Percentiles rank a stretch among this genome's conserved stretches.
Evolutionary conservation across 345 rosid genomes (phyloP).

Genomic region (Melaleuca alternifolia): DNA sequence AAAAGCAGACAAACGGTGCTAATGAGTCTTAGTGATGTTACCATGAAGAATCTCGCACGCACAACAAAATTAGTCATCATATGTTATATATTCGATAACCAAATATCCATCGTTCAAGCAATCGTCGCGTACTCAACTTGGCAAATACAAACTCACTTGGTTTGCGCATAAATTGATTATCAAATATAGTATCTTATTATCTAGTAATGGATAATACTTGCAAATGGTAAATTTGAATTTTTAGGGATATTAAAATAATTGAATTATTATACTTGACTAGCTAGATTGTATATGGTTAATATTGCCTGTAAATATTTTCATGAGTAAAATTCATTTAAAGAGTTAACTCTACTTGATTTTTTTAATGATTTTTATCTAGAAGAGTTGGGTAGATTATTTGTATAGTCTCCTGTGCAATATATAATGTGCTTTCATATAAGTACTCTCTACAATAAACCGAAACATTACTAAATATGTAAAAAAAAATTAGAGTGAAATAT

Average conservation of each 20-base stretch:
- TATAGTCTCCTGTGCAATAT: background rate
- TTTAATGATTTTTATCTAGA: background rate
- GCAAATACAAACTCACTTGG: background rate
- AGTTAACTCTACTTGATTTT: background rate
- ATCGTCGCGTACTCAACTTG: background rate
- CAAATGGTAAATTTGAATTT: background rate
- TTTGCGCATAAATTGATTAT: background rate
- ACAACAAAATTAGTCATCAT: background rate
- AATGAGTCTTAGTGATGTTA: background rate
- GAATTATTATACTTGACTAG: background rate
- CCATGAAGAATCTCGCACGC: fast-evolving
- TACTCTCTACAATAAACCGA: background rate
- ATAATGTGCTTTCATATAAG: background rate
- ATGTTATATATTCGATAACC: background rate
- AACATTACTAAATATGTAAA: background rate
- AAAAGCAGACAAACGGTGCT: background rate
- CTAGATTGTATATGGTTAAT: background rate
- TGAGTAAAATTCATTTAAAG: background rate
- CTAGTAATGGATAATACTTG: background rate
- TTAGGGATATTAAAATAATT: background rate
- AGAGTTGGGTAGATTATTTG: background rate
- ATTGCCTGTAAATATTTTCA: background rate
- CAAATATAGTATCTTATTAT: too few species aligned
- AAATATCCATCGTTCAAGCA: background rate
- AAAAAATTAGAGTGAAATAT: too few species aligned